Evolutionary conservation across 1,284 basidiomycete genomes (phyloP), one percentile per base, ranked within the genome.

Genomic region (Tilletiopsis washingtonensis): DNA sequence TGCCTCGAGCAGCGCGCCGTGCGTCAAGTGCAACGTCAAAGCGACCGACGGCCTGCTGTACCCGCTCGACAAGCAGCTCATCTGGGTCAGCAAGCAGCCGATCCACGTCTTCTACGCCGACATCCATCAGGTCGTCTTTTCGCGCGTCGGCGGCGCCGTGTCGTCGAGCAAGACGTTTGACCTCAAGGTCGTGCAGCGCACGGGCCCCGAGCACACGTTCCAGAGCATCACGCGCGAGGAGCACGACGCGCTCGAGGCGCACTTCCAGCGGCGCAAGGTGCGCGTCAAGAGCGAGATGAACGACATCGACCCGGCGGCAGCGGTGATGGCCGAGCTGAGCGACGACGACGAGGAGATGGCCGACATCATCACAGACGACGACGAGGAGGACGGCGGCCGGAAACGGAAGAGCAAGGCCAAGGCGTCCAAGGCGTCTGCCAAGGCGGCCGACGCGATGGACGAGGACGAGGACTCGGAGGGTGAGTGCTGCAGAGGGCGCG

Each of bases 51-150:
- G 94, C 57, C 89, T 96, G 74, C 82, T 99, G 23, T 98, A 96
- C 80, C 83, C 97, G 77, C 83, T 99, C 56, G 94, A 98, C 74
- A 96, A 96, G 81, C 89, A 87, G 73, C 80, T 99, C 44, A 88
- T 99, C 76, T 99, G 97, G 78, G 91, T 98, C 49, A 91, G 91
- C 53, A 98, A 97, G 75, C 86, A 91, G 67, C 91, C 94, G 1
- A 84, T 85, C 34, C 84, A 96, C 65, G 82, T 97, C 64, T 88
- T 94, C 61, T 84, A 94, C 60, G 82, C 83, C 50, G 90, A 97
- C 67, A 86, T 97, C 52, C 84, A 91, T 64, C 85, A 88, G 75
- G 86, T 89, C 54, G 81, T 90, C 45, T 96, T 98, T 78, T 91
- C 91, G 11, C 86, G 81, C 54, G 88, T 98, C 12, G 90, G 93